Conservation (phyloP, 192 early-diverging fungal genomes). For the Backusella tuberculispora region DNA sequence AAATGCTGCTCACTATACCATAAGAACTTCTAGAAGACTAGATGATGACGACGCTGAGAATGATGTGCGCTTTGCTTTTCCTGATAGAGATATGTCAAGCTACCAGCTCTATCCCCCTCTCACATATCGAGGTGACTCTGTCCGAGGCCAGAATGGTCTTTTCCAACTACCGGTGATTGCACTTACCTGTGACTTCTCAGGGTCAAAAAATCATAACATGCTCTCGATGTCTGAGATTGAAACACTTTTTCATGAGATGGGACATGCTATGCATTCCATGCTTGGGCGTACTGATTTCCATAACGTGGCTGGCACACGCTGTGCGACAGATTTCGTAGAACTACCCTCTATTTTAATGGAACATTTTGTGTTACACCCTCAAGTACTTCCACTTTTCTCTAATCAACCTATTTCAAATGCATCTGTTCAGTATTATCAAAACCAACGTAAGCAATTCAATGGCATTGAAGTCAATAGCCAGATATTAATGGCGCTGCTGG, state of each 20-base stretch:
- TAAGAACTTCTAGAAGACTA: slow-evolving; percentile 85
- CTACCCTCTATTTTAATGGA: slow-evolving; percentile 97
- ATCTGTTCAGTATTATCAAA: slow-evolving; percentile 55
- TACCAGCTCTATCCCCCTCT: neutral
- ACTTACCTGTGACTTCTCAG: slow-evolving; percentile 72
- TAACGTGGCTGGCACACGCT: slow-evolving; percentile 94
- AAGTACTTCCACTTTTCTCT: slow-evolving; percentile 75
- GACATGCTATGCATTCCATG: slow-evolving; percentile 98
- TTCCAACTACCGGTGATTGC: slow-evolving; percentile 78
- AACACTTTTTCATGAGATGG: slow-evolving; percentile 99
- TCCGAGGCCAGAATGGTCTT: slow-evolving; percentile 34
- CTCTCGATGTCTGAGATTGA: slow-evolving; percentile 86
- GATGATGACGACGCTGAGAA: slow-evolving; percentile 73
- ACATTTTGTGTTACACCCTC: slow-evolving; percentile 78
- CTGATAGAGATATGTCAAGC: neutral
- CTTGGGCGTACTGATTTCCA: slow-evolving; percentile 94
- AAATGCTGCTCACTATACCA: slow-evolving; percentile 95
- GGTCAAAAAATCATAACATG: slow-evolving; percentile 52
- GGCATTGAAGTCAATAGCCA: slow-evolving; percentile 86
- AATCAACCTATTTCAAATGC: slow-evolving; percentile 58
- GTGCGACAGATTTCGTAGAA: slow-evolving; percentile 96
- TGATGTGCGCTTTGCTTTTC: slow-evolving; percentile 45
- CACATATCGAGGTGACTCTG: neutral
- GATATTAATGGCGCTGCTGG: slow-evolving; percentile 88
- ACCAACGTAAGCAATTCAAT: slow-evolving; percentile 59